Conservation (phyloP, 192 early-diverging fungal genomes). For the Coemansia sp. region DNA sequence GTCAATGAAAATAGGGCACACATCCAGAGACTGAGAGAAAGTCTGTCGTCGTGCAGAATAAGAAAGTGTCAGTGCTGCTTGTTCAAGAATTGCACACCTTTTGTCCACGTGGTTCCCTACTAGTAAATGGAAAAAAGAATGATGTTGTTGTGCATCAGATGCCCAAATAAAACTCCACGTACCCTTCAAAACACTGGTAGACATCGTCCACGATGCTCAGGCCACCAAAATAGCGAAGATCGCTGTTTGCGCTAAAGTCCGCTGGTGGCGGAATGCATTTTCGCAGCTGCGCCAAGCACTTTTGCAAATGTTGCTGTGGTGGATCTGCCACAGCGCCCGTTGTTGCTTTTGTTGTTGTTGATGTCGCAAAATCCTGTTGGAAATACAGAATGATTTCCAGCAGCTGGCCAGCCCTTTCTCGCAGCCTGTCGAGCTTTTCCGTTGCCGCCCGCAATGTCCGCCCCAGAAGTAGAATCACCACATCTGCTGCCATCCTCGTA, state of each 20-base stretch:
- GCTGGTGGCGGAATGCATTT: slow-evolving; percentile 4
- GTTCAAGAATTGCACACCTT: too few species aligned
- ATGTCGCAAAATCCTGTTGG: slow-evolving; percentile 4
- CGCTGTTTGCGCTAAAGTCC: not conserved
- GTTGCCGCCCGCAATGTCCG: slow-evolving; percentile 72
- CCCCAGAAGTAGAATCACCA: slow-evolving; percentile 43
- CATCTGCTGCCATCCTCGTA: slow-evolving; percentile 13
- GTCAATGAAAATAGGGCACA: too few species aligned
- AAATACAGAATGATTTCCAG: slow-evolving; percentile 49
- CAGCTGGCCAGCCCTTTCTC: slow-evolving; percentile 69
- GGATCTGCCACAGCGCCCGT: not conserved
- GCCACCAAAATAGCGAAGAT: not conserved
- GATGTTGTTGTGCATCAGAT: not conserved
- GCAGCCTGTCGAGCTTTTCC: slow-evolving; percentile 90
- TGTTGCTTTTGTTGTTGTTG: not conserved
- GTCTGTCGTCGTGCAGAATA: too few species aligned
- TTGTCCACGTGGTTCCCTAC: slow-evolving; percentile 1
- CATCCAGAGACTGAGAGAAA: too few species aligned
- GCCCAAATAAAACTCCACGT: slow-evolving; percentile 1
- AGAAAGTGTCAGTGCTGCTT: too few species aligned
- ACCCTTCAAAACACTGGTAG: not conserved
- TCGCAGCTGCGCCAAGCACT: slow-evolving; percentile 17
- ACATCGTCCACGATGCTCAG: not conserved
- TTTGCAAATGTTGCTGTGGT: slow-evolving; percentile 2
- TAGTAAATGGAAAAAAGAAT: too few species aligned